Evolutionary conservation across 75 land plant species (phyloP).

Genomic region (Pinus albicaulis): DNA sequence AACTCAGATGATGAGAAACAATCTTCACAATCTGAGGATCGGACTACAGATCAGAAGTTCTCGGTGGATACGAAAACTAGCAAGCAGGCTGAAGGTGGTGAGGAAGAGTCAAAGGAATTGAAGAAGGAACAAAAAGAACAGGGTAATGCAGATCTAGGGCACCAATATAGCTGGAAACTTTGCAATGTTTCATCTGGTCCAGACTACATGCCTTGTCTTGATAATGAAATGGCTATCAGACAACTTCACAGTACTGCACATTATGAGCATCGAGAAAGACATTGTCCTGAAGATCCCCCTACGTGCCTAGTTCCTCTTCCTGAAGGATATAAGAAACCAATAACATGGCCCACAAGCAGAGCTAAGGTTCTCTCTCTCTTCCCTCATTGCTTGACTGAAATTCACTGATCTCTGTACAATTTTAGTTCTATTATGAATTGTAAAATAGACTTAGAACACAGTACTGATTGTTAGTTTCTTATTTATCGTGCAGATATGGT

Average conservation of each 20-base stretch:
- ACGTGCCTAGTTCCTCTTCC: slow-evolving; percentile 70
- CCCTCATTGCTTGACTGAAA: not conserved
- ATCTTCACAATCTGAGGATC: slow-evolving; percentile 2
- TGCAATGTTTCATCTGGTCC: slow-evolving; percentile 71
- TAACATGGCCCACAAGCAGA: slow-evolving; percentile 69
- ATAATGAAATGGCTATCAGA: slow-evolving; percentile 52
- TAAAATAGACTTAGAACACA: not conserved
- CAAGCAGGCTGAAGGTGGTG: slow-evolving; percentile 1
- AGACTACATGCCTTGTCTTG: slow-evolving; percentile 77
- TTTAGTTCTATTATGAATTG: not conserved
- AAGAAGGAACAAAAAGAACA: slow-evolving; percentile 6
- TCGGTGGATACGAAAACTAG: not conserved
- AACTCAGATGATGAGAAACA: not conserved
- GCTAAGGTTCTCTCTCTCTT: slow-evolving; percentile 26
- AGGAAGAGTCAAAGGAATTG: slow-evolving; percentile 10
- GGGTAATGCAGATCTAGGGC: not conserved
- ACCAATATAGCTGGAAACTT: slow-evolving; percentile 61
- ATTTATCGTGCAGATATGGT: slow-evolving; percentile 53
- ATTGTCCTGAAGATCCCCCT: slow-evolving; percentile 57
- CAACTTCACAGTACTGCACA: slow-evolving; percentile 26
- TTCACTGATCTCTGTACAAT: not conserved
- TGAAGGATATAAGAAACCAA: slow-evolving; percentile 41
- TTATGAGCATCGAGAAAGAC: slow-evolving; percentile 68
- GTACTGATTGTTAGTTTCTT: not conserved
- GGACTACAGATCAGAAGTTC: not conserved